Evolutionary conservation across 164 flowering plant species (phyloP), one percentile per base, ranked within the genome.

Genomic region (Amborella trichopoda): DNA sequence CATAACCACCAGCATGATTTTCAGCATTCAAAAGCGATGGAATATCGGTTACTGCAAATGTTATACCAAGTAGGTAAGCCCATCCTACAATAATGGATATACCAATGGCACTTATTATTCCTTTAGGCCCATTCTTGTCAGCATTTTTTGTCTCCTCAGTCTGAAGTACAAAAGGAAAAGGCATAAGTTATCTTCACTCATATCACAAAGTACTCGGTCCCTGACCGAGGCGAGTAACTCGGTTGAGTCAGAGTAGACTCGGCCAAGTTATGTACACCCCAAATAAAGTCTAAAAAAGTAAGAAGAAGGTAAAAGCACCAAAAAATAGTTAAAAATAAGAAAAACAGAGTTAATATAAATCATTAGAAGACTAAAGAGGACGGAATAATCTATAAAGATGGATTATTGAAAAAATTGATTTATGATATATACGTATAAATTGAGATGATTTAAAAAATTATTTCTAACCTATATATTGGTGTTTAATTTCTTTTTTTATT

Each of bases 111-210:
- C 86, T 82, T 20, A 87, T 78, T 40, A 91, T 91, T 68, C 99
- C 99, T 62, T 59, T 80, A 30, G 96, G 95, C n/a, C 95, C 96
- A 64, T 91, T 87, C 52, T 26, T 64, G 55, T 91, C 99, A 10
- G 99, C 95, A 52, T 55, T 56, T 67, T 80, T 87, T 24, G 96
- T 91, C 68, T 91, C 99, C 67, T 91, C 95, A 38, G 99, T 76
- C 95, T 91, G 65, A 23, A 68, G 60, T 28, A 37, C 16, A 18
- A 38, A 6, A 14, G 2, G 41, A 38, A n/a, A 1, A 38, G 14
- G 9, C 34, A 30, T 8, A 30, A 8, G 14, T 30, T 30, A 9
- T 30, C 34, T 30, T 1, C 14, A 8, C n/a, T 32, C 13, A 32
- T 11, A 32, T 11, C 36, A 32, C 11, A n/a, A n/a, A 32, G 36